phyloP scores from a whole-genome alignment of 2,329 filamentous ascomycete species.

The Fusarium albidum region DNA sequence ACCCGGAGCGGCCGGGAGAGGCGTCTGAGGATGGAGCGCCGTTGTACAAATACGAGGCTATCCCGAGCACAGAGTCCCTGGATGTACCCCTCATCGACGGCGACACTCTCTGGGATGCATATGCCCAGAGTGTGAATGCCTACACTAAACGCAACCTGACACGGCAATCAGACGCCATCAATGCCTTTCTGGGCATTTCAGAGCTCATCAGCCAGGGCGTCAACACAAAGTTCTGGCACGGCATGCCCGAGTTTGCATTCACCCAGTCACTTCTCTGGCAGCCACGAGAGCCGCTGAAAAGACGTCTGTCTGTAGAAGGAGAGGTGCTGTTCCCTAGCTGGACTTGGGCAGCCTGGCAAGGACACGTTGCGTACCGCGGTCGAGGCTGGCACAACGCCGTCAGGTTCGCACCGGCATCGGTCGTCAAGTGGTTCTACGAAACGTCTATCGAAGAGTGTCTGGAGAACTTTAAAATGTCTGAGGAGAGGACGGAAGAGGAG shows the following conservation, averaged over 20 bases:
- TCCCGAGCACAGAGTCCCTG: constrained; percentile 5
- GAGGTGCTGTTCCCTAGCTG: constrained; percentile 12
- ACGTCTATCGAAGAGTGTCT: constrained; percentile 2
- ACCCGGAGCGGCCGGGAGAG: constrained; percentile 2
- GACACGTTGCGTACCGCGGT: constrained; percentile 12
- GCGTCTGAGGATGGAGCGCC: not conserved
- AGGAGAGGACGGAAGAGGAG: constrained; percentile 10
- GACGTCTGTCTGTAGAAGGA: constrained; percentile 2
- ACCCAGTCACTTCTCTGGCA: constrained; percentile 12
- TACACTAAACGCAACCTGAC: constrained; percentile 23
- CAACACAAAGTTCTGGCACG: constrained; percentile 26
- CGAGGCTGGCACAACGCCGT: constrained; percentile 18
- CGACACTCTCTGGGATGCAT: constrained; percentile 8
- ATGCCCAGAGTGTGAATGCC: constrained; percentile 9
- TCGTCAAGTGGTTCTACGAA: constrained; percentile 7
- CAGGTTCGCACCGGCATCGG: not conserved
- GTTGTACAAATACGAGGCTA: constrained; percentile 8
- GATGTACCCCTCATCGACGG: constrained; percentile 12
- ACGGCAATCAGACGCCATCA: constrained; percentile 21
- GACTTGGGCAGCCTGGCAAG: constrained; percentile 25
- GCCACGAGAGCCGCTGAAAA: constrained; percentile 5
- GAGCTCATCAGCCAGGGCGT: constrained; percentile 14
- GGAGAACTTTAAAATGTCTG: not conserved
- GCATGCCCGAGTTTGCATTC: constrained; percentile 15
- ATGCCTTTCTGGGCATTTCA: constrained; percentile 21